Percentiles rank a stretch among this genome's conserved stretches.
Evolutionary conservation across 768 basidiomycete species (phyloP).

Genomic region (Collybiopsis confluens): DNA sequence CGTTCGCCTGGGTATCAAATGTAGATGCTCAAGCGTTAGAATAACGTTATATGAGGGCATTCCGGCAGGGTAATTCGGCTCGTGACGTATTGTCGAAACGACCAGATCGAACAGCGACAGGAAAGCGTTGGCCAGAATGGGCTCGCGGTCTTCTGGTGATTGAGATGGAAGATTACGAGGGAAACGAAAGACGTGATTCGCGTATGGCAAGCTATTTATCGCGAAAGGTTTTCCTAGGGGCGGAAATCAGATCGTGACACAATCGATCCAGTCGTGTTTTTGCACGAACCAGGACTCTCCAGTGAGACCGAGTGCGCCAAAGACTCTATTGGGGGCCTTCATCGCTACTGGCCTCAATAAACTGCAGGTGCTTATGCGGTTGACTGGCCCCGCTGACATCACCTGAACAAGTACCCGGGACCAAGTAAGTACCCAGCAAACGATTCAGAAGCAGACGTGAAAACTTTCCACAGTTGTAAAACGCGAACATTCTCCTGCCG

Average conservation of each 20-base stretch:
- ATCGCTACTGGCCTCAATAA: conserved; percentile 59
- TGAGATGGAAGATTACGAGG: conserved; percentile 36
- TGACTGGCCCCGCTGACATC: conserved; percentile 84
- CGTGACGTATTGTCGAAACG: conserved; percentile 69
- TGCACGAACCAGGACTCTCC: conserved; percentile 49
- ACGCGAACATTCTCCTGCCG: conserved; percentile 65
- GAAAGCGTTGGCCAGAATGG: conserved; percentile 55
- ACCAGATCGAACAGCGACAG: conserved; percentile 71
- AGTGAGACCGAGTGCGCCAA: conserved; percentile 55
- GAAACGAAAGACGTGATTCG: conserved; percentile 73
- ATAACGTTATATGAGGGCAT: conserved; percentile 80
- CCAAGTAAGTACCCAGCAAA: neutral
- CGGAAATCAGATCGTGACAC: neutral
- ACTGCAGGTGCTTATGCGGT: conserved; percentile 87
- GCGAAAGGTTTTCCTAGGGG: conserved; percentile 68
- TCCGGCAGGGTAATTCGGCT: conserved; percentile 56
- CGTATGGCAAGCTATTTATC: conserved; percentile 64
- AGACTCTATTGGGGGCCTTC: conserved; percentile 74
- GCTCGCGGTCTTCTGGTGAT: conserved; percentile 42
- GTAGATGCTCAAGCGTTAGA: conserved; percentile 77
- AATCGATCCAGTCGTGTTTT: conserved; percentile 1
- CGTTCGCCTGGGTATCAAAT: conserved; percentile 73
- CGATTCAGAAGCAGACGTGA: neutral
- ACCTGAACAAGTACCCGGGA: conserved; percentile 54
- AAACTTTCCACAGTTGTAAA: conserved; percentile 76